Percentiles rank a stretch among this genome's conserved stretches.
Evolutionary conservation across 2,329 filamentous ascomycete genomes (phyloP).

Genomic region (Plectosphaerella sp.): DNA sequence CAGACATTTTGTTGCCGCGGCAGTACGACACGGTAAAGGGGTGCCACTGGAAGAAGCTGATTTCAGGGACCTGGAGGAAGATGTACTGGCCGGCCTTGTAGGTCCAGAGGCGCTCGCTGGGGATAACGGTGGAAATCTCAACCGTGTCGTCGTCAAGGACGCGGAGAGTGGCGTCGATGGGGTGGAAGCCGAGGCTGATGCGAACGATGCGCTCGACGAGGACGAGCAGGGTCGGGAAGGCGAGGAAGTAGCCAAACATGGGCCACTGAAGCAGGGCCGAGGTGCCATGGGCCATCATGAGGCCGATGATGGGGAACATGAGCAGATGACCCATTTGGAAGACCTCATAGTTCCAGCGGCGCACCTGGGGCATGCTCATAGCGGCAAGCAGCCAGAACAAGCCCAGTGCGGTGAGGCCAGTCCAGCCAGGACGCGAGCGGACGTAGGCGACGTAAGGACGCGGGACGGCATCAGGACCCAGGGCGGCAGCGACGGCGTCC

Average conservation of each 20-base stretch:
- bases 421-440: slow-evolving; percentile 42
- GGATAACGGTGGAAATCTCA: slow-evolving; percentile 42
- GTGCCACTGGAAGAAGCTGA: slow-evolving; percentile 55
- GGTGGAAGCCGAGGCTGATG: slow-evolving; percentile 40
- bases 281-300: slow-evolving; percentile 52
- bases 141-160: slow-evolving; percentile 50
- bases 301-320: slow-evolving; percentile 53
- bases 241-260: slow-evolving; percentile 54
- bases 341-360: slow-evolving; percentile 48
- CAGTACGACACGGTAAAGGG: slow-evolving; percentile 56
- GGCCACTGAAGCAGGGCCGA: slow-evolving; percentile 45
- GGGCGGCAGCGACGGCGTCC: slow-evolving; percentile 34
- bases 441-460: slow-evolving; percentile 42
- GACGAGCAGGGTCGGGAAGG: slow-evolving; percentile 47
- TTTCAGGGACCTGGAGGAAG: slow-evolving; percentile 47
- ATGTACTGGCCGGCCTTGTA: slow-evolving; percentile 56
- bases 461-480: slow-evolving; percentile 38
- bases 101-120: slow-evolving; percentile 41
- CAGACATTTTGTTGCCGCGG: slow-evolving; percentile 42
- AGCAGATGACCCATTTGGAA: slow-evolving; percentile 54
- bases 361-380: slow-evolving; percentile 44
- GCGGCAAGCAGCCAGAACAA: slow-evolving; percentile 44
- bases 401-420: slow-evolving; percentile 41
- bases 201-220: slow-evolving; percentile 43
- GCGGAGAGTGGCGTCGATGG: slow-evolving; percentile 40